phyloP scores from a whole-genome alignment of 108 stramenopile genomes.

The Cylindrotheca fusiformis region DNA sequence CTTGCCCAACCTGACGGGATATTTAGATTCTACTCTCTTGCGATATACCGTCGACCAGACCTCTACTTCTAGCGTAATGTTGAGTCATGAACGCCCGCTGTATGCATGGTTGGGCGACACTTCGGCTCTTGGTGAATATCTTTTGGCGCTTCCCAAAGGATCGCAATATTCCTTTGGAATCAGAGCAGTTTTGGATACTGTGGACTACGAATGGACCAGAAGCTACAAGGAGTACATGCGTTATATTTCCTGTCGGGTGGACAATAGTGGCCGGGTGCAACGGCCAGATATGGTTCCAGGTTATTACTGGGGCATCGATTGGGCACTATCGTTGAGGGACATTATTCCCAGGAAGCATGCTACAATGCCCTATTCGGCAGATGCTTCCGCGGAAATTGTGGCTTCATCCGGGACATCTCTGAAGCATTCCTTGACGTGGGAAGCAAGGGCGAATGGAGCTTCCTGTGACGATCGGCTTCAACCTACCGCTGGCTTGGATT shows the following conservation, averaged over 20 bases:
- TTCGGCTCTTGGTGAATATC: slow-evolving; percentile 11
- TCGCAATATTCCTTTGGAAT: slow-evolving; percentile 44
- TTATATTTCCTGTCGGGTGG: slow-evolving; percentile 40
- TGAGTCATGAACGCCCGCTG: slow-evolving; percentile 69
- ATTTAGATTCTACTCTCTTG: slow-evolving; percentile 53
- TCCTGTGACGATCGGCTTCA: slow-evolving; percentile 41
- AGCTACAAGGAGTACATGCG: slow-evolving; percentile 71
- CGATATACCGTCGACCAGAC: slow-evolving; percentile 75
- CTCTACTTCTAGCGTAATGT: slow-evolving; percentile 35
- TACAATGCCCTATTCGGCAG: slow-evolving; percentile 54
- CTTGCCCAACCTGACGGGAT: slow-evolving; percentile 65
- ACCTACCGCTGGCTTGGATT: slow-evolving; percentile 68
- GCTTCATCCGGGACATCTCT: slow-evolving; percentile 50
- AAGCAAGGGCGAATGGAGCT: slow-evolving; percentile 52
- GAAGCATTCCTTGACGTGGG: slow-evolving; percentile 61
- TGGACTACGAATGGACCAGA: slow-evolving; percentile 71
- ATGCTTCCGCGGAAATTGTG: slow-evolving; percentile 74
- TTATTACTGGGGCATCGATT: slow-evolving; percentile 61
- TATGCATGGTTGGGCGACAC: slow-evolving; percentile 40
- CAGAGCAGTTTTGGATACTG: slow-evolving; percentile 49
- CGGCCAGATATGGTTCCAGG: slow-evolving; percentile 41
- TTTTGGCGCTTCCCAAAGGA: slow-evolving; percentile 33
- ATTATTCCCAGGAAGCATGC: slow-evolving; percentile 64
- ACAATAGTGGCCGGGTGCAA: slow-evolving; percentile 44
- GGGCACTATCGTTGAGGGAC: slow-evolving; percentile 60